phyloP scores from a whole-genome alignment of 2,329 filamentous ascomycete species.

The Neobulgaria alba region DNA sequence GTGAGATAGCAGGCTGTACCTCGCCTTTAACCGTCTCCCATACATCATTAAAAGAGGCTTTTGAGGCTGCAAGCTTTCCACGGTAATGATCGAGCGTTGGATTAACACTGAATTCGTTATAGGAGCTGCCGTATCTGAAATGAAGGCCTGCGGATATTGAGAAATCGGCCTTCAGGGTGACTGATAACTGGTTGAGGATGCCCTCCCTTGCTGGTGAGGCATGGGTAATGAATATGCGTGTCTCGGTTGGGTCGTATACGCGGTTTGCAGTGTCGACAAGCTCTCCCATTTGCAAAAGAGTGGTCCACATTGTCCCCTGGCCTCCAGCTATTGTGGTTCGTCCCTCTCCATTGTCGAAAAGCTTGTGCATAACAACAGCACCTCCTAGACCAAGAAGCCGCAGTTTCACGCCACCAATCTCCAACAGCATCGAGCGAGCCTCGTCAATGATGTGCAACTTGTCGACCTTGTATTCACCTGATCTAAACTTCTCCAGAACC shows the following conservation, averaged over 20 bases:
- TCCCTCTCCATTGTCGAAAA: slow-evolving; percentile 97
- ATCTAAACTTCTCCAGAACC: slow-evolving; percentile 93
- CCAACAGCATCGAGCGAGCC: slow-evolving; percentile 88
- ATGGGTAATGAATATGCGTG: slow-evolving; percentile 91
- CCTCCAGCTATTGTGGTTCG: slow-evolving; percentile 96
- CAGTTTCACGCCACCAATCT: slow-evolving; percentile 92
- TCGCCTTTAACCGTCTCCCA: slow-evolving; percentile 98
- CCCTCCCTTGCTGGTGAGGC: slow-evolving; percentile 94
- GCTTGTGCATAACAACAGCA: slow-evolving; percentile 98
- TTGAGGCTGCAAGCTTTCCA: slow-evolving; percentile 94
- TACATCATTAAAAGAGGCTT: slow-evolving; percentile 97
- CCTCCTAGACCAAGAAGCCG: slow-evolving; percentile 88
- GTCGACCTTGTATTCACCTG: slow-evolving; percentile 93
- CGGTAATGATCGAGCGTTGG: slow-evolving; percentile 97
- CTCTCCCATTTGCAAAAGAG: slow-evolving; percentile 94
- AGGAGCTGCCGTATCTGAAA: slow-evolving; percentile 97
- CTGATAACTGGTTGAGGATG: slow-evolving; percentile 93
- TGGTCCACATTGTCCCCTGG: slow-evolving; percentile 99
- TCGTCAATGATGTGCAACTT: slow-evolving; percentile 99
- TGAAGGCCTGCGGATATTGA: slow-evolving; percentile 95
- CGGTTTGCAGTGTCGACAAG: slow-evolving; percentile 95
- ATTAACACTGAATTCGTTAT: slow-evolving; percentile 99
- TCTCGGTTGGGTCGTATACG: slow-evolving; percentile 97
- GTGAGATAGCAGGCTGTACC: slow-evolving; percentile 86
- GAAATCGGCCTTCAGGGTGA: slow-evolving; percentile 95